phyloP scores from a whole-genome alignment of 345 rosid genomes.

The Zanthoxylum bungeanum region DNA sequence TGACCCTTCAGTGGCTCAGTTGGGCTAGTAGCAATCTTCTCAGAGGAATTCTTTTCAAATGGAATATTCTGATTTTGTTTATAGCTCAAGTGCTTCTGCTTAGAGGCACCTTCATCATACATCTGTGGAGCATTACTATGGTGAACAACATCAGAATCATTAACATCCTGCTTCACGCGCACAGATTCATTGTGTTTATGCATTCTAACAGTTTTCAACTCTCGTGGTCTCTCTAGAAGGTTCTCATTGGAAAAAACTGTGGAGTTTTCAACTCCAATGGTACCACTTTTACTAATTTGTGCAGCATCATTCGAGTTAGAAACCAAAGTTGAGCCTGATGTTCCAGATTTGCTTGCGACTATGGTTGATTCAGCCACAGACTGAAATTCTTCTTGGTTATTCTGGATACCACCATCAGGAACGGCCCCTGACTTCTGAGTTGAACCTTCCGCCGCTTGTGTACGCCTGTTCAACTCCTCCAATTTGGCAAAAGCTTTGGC shows the following conservation, averaged over 20 bases:
- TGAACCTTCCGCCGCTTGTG: conserved; percentile 43
- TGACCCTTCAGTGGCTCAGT: conserved; percentile 28
- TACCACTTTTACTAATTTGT: conserved; percentile 26
- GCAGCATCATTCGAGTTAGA: conserved; percentile 16
- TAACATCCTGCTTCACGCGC: conserved; percentile 29
- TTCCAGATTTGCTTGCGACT: conserved; percentile 23
- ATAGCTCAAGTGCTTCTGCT: conserved; percentile 53
- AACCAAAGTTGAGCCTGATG: conserved; percentile 24
- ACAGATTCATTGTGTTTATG: conserved; percentile 16
- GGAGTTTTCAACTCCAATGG: conserved; percentile 33
- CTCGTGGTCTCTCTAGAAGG: conserved; percentile 31
- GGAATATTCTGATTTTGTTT: conserved; percentile 50
- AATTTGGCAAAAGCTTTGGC: conserved; percentile 84
- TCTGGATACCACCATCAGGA: conserved; percentile 26
- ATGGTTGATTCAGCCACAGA: conserved; percentile 25
- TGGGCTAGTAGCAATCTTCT: conserved; percentile 25
- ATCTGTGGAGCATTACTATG: conserved; percentile 26
- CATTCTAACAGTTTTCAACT: conserved; percentile 20
- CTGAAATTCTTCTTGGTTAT: conserved; percentile 38
- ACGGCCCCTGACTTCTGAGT: conserved; percentile 37
- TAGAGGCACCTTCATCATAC: conserved; percentile 33
- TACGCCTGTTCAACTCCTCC: conserved; percentile 80
- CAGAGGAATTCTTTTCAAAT: conserved; percentile 37
- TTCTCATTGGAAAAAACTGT: conserved; percentile 27
- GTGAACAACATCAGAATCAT: conserved; percentile 29